Conservation (phyloP, 192 early-diverging fungal species). For the Podochytrium sp. region DNA sequence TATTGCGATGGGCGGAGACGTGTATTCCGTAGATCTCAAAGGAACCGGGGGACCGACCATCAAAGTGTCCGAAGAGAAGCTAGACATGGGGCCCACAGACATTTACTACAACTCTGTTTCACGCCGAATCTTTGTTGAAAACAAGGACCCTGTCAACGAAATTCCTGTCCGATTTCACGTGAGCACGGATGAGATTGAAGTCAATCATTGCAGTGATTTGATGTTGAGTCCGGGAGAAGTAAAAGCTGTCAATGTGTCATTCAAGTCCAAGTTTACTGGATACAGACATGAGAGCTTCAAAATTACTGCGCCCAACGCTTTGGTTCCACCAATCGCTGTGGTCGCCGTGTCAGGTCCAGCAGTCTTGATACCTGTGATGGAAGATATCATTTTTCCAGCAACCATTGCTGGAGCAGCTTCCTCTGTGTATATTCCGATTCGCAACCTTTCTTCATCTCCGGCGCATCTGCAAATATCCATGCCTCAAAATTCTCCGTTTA, state of each 20-base stretch:
- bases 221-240: conserved; percentile 46
- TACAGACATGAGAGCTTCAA: conserved; percentile 43
- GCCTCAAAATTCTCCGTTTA: conserved; percentile 41
- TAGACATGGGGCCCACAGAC: conserved; percentile 53
- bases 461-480: conserved; percentile 39
- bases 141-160: conserved; percentile 11
- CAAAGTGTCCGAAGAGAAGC: conserved; percentile 42
- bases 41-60: conserved; percentile 41
- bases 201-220: conserved; percentile 42
- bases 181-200: conserved; percentile 48
- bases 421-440: conserved; percentile 44
- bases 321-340: conserved; percentile 29
- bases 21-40: conserved; percentile 29
- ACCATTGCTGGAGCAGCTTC: conserved; percentile 8
- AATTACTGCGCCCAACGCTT: conserved; percentile 43
- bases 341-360: conserved; percentile 50
- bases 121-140: conserved; percentile 36
- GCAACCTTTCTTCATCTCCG: conserved; percentile 39
- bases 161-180: conserved; percentile 41
- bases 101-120: conserved; percentile 47
- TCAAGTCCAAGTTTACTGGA: conserved; percentile 48
- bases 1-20: conserved; percentile 49
- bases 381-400: conserved; percentile 50
- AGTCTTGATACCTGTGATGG: conserved; percentile 46
- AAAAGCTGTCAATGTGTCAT: conserved; percentile 35